These are phyloP conservation scores for Marasmius fiardii DNA, from an alignment of 1,284 basidiomycete species.

Conservation along the genomic window DNA sequence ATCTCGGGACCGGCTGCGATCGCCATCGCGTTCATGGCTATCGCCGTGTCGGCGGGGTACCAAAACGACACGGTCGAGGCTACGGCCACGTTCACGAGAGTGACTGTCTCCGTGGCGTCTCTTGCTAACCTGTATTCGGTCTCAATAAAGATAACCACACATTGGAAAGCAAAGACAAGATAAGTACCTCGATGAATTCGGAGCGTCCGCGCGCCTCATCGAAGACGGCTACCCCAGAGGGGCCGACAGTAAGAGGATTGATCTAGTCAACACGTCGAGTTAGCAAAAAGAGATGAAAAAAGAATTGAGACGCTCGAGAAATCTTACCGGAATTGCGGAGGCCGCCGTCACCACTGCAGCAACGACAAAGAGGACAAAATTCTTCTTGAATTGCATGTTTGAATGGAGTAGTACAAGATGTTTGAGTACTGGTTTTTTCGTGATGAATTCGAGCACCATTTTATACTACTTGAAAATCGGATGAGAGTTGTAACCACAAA, in stretches of 20 bases:
- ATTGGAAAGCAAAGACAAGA: neutral
- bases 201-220: conserved; percentile 5
- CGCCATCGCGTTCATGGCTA: conserved; percentile 11
- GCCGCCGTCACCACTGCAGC: conserved; percentile 26
- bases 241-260: too few species aligned
- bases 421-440: too few species aligned
- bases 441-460: too few species aligned
- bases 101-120: conserved; percentile 10
- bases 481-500: too few species aligned
- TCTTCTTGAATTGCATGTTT: conserved; percentile 32
- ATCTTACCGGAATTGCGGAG: conserved; percentile 27
- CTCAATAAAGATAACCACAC: neutral
- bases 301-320: too few species aligned
- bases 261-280: too few species aligned
- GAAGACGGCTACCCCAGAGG: too few species aligned
- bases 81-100: conserved; percentile 4
- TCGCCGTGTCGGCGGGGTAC: conserved; percentile 22
- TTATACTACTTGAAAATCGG: too few species aligned
- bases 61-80: conserved; percentile 3
- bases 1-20: conserved; percentile 11
- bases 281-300: too few species aligned
- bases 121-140: conserved; percentile 2
- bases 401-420: too few species aligned
- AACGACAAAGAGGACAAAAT: conserved; percentile 30
- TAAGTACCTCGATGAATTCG: conserved; percentile 7